Base-by-base conservation (phyloP, 2,329 filamentous ascomycete genomes). In the Grosmannia serpens region DNA sequence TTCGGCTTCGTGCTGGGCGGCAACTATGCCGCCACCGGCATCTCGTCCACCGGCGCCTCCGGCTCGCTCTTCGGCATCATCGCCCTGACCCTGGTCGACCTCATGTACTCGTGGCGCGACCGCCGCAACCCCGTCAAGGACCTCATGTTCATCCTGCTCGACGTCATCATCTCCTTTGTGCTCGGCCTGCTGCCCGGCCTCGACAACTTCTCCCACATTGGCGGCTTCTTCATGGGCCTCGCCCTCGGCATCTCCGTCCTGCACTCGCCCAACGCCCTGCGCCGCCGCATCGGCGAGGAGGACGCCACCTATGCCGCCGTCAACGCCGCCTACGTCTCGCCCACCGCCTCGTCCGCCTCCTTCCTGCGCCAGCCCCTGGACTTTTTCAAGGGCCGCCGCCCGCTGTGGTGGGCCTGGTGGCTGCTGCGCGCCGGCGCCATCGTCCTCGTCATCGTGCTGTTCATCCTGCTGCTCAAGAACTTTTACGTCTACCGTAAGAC, bases 321-420 rank as follows among this genome's bases (percentile, higher is more conserved):
- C 62, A 78, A 77, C 31, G 75, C 77, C 20, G 74, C 74, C 22
- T 75, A 74, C 31, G 29, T 20, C 9, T 67, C 64, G 58, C 70
- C 69, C 8, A 73, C 72, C 41, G 77, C 47, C 24, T 29, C 47
- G 26, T 4, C 77, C 26, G 75, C 77, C 22, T 70, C 75, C 0
- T 84, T 87, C 64, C 68, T 82, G 58, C 82, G 84, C 66, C 83
- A 81, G 59, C 83, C 87, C 0, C 69, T 85, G 4, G 85, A 83
- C 7, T 96, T 96, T 73, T 97, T 97, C 75, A 92, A 91, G 70
- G 90, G 89, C 24, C 82, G 94, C 22, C 96, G 95, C 70, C 87
- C 88, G 26, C 78, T 96, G 9, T 99, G 94, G 94, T 99, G 94
- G 94, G 87, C 77, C 7, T 99, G 94, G 94, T 97, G 92, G 92